Percentiles rank a stretch among this genome's conserved stretches.
Evolutionary conservation across 1,284 basidiomycete genomes (phyloP).

Genomic region (Microbotryum violaceum): DNA sequence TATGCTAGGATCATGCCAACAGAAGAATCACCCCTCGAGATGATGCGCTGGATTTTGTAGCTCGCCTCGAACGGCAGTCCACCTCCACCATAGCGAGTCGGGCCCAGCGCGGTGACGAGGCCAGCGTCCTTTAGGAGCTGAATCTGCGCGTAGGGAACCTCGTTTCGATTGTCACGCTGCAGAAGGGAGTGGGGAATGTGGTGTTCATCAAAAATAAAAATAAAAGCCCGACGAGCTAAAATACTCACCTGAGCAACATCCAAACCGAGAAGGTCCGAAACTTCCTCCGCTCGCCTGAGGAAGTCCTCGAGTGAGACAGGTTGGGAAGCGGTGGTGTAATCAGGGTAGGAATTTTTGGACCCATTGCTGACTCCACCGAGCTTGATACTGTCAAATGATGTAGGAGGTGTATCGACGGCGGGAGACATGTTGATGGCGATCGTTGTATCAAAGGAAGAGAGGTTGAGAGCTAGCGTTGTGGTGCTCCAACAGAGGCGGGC

Average conservation of each 20-base stretch:
- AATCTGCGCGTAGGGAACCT: constrained; percentile 38
- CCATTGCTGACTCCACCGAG: background rate
- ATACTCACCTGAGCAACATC: constrained; percentile 31
- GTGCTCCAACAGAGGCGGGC: no score
- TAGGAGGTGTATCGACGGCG: constrained; percentile 1
- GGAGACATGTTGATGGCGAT: background rate
- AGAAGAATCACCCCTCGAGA: constrained; percentile 38
- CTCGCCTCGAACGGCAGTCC: constrained; percentile 36
- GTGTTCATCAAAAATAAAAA: no score
- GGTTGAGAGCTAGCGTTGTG: no score
- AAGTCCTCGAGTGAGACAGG: constrained; percentile 34
- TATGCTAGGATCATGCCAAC: constrained; percentile 36
- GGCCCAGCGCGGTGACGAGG: constrained; percentile 37
- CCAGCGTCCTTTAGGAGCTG: constrained; percentile 39
- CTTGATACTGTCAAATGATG: constrained; percentile 8
- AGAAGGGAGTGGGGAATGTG: no score
- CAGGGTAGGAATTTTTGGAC: background rate
- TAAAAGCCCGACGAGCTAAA: no score
- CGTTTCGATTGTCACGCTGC: constrained; percentile 37
- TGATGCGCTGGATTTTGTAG: constrained; percentile 36
- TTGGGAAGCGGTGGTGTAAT: constrained; percentile 9
- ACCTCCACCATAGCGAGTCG: constrained; percentile 35
- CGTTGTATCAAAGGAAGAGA: no score
- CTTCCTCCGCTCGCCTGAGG: constrained; percentile 36
- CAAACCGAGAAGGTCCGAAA: constrained; percentile 34